Evolutionary conservation across 495 filamentous ascomycete species (phyloP).

Genomic region (Neurospora terricola): DNA sequence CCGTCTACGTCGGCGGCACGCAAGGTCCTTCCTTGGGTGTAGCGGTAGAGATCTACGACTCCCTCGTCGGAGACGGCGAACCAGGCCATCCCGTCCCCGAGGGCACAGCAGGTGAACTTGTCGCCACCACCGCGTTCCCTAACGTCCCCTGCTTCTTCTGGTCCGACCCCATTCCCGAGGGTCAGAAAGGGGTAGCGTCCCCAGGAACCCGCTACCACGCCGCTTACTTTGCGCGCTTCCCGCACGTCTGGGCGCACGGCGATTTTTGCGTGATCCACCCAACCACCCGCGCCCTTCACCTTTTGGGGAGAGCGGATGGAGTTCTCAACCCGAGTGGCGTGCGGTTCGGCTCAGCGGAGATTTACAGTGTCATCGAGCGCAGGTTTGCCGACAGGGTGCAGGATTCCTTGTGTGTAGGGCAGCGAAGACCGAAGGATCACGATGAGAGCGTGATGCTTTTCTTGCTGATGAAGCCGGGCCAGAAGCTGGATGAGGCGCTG

Average conservation of each 20-base stretch:
- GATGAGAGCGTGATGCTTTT: conserved; percentile 74
- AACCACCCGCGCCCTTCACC: conserved; percentile 46
- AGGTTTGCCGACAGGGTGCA: conserved; percentile 49
- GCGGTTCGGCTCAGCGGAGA: conserved; percentile 75
- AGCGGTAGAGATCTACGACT: conserved; percentile 59
- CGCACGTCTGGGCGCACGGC: conserved; percentile 71
- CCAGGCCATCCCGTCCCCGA: conserved; percentile 40
- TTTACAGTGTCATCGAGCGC: conserved; percentile 64
- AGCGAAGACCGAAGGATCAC: conserved; percentile 52
- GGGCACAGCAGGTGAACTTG: conserved; percentile 66
- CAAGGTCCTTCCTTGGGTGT: conserved; percentile 55
- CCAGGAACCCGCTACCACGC: conserved; percentile 51
- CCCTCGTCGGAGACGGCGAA: conserved; percentile 41
- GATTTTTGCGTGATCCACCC: conserved; percentile 69
- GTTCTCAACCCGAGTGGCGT: conserved; percentile 84
- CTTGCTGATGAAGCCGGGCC: conserved; percentile 56
- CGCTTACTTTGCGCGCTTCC: conserved; percentile 64
- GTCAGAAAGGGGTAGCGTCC: conserved; percentile 8
- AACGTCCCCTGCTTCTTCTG: conserved; percentile 67
- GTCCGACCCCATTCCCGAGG: conserved; percentile 41
- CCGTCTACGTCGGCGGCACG: conserved; percentile 62
- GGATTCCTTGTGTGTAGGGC: conserved; percentile 68
- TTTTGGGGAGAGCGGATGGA: conserved; percentile 79
- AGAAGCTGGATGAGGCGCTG: conserved; percentile 43
- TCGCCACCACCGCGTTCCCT: conserved; percentile 58